Conservation (phyloP, 2,329 filamentous ascomycete species). For the Lachnum nothofagi region DNA sequence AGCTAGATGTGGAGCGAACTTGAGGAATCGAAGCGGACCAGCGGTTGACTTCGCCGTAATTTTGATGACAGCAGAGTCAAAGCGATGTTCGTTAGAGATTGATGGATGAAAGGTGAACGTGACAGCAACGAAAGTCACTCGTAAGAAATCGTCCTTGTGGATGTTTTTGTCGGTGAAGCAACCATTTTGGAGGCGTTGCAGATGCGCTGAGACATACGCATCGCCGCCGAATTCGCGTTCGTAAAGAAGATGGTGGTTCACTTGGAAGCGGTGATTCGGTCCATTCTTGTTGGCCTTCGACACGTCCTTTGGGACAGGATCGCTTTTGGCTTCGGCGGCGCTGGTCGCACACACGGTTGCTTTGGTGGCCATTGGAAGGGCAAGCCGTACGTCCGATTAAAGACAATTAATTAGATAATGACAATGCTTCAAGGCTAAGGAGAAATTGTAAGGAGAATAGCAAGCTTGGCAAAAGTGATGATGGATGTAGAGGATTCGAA, state of each 20-base stretch:
- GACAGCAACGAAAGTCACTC: conserved; percentile 45
- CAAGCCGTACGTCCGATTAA: no score
- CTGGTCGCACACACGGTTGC: neutral
- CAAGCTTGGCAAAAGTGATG: no score
- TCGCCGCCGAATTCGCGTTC: conserved; percentile 44
- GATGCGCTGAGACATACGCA: conserved; percentile 45
- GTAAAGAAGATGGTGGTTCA: conserved; percentile 42
- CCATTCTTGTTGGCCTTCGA: conserved; percentile 16
- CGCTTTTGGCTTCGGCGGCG: neutral
- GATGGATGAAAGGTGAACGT: conserved; percentile 47
- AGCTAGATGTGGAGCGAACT: conserved; percentile 46
- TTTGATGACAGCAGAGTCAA: conserved; percentile 43
- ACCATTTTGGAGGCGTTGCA: conserved; percentile 46
- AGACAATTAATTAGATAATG: no score
- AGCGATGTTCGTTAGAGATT: conserved; percentile 39
- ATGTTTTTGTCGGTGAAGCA: conserved; percentile 40
- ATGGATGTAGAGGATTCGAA: no score
- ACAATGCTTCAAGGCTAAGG: no score
- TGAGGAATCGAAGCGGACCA: conserved; percentile 38
- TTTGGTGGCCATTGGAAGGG: neutral
- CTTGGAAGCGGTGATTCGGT: conserved; percentile 19
- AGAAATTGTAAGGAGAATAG: no score
- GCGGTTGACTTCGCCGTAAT: conserved; percentile 34
- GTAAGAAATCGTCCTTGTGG: conserved; percentile 38
- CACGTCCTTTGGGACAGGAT: neutral